Percentiles rank a stretch among this genome's conserved stretches.
These are phyloP conservation scores for Elasticomyces elasticus DNA, from an alignment of 495 filamentous ascomycete species.

Conservation along the genomic window DNA sequence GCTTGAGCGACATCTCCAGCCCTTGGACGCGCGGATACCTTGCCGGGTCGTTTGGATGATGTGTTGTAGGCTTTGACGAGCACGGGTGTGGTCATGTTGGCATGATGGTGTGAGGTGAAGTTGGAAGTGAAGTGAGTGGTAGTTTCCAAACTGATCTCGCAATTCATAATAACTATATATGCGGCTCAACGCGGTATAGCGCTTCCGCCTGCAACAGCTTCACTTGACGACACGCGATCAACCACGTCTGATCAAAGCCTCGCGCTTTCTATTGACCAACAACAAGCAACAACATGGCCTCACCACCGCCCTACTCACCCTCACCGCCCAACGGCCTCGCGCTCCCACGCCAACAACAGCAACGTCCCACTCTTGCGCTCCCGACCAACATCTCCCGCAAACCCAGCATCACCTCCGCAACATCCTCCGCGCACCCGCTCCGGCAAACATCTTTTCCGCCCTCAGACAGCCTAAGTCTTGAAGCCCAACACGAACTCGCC, in stretches of 20 bases:
- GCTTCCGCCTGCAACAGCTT: too few relatives aligned
- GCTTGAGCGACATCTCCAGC: background rate
- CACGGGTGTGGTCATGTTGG: background rate
- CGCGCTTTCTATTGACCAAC: too few relatives aligned
- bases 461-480: conserved; percentile 16
- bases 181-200: too few relatives aligned
- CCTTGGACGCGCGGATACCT: background rate
- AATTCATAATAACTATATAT: too few relatives aligned
- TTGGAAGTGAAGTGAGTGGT: too few relatives aligned
- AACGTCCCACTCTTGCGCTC: conserved; percentile 40
- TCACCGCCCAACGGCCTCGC: too few relatives aligned
- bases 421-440: conserved; percentile 57
- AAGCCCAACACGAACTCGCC: conserved; percentile 30
- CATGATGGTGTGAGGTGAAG: background rate
- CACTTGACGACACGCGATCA: too few relatives aligned
- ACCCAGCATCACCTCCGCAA: conserved; percentile 43
- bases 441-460: conserved; percentile 84
- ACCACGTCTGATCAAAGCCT: too few relatives aligned
- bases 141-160: too few relatives aligned
- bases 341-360: conserved; percentile 51
- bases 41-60: background rate
- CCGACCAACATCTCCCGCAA: conserved; percentile 48
- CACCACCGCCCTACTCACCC: conserved; percentile 43
- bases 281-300: conserved; percentile 38
- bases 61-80: background rate